These are phyloP conservation scores for Catunica adiposa DNA, from an alignment of 2,329 filamentous ascomycete genomes.

Conservation along the genomic window DNA sequence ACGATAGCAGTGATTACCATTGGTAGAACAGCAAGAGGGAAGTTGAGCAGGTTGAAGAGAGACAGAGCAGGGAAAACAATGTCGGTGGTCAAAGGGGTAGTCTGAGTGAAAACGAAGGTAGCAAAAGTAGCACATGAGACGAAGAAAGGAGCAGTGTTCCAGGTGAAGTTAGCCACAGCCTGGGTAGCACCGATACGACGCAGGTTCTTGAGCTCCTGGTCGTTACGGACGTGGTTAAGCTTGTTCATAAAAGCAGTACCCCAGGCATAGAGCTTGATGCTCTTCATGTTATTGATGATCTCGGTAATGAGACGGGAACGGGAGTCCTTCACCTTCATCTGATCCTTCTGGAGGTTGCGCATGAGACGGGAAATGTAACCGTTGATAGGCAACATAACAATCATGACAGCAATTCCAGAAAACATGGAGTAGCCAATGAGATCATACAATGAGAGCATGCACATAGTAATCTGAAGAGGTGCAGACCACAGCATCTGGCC, in stretches of 20 bases:
- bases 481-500: constrained; percentile 93
- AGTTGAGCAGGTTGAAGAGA: constrained; percentile 89
- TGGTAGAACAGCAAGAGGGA: constrained; percentile 81
- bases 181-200: constrained; percentile 92
- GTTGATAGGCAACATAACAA: constrained; percentile 93
- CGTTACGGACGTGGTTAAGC: constrained; percentile 88
- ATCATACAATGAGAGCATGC: constrained; percentile 90
- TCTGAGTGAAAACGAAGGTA: constrained; percentile 74
- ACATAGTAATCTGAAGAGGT: constrained; percentile 87
- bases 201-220: constrained; percentile 84
- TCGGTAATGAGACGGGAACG: constrained; percentile 88
- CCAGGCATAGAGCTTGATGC: constrained; percentile 97
- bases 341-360: constrained; percentile 84
- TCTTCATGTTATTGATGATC: constrained; percentile 99
- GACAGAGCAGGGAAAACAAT: constrained; percentile 92
- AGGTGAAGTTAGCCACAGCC: constrained; percentile 91
- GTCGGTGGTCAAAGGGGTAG: constrained; percentile 72
- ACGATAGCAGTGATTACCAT: constrained; percentile 98
- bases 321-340: constrained; percentile 99
- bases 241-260: constrained; percentile 95
- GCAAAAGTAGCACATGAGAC: constrained; percentile 95
- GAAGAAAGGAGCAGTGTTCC: constrained; percentile 92
- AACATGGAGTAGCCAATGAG: constrained; percentile 93
- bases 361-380: constrained; percentile 81
- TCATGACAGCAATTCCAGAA: constrained; percentile 85